phyloP scores from a whole-genome alignment of 2,329 filamentous ascomycete species.

The Fusarium napiforme region DNA sequence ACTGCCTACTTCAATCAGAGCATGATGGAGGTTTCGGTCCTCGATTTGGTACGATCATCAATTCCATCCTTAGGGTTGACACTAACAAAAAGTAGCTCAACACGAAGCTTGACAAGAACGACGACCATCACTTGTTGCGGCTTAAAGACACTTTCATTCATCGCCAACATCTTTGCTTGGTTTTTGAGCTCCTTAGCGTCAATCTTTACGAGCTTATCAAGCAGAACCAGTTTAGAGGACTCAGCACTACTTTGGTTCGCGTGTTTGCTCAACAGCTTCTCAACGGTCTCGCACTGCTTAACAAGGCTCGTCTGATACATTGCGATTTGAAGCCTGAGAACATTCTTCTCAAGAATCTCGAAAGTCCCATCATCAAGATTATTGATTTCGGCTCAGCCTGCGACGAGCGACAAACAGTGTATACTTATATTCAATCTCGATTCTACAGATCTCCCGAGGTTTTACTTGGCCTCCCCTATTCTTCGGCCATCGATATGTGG shows the following conservation, averaged over 20 bases:
- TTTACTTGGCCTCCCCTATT: constrained; percentile 93
- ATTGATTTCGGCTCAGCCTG: constrained; percentile 99
- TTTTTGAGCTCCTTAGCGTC: constrained; percentile 95
- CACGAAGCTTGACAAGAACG: constrained; percentile 98
- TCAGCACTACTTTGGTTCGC: constrained; percentile 95
- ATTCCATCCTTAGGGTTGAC: background rate
- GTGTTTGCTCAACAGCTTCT: constrained; percentile 97
- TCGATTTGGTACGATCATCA: constrained; percentile 77
- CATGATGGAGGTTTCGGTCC: constrained; percentile 99
- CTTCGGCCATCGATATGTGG: constrained; percentile 99
- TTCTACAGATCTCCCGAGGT: constrained; percentile 99
- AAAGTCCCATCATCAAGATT: constrained; percentile 99
- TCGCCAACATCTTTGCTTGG: constrained; percentile 93
- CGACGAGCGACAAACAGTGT: constrained; percentile 97
- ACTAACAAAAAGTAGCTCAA: constrained; percentile 74
- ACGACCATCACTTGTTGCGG: constrained; percentile 94
- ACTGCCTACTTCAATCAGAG: constrained; percentile 99
- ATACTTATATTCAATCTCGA: constrained; percentile 98
- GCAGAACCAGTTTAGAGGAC: constrained; percentile 97
- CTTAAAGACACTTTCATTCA: constrained; percentile 99
- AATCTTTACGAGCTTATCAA: constrained; percentile 99
- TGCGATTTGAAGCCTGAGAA: constrained; percentile 99
- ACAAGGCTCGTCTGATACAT: constrained; percentile 96
- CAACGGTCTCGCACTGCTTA: constrained; percentile 89
- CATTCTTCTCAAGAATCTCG: constrained; percentile 95